phyloP scores from a whole-genome alignment of 106 monocot genomes.

The Platanthera zijinensis region DNA sequence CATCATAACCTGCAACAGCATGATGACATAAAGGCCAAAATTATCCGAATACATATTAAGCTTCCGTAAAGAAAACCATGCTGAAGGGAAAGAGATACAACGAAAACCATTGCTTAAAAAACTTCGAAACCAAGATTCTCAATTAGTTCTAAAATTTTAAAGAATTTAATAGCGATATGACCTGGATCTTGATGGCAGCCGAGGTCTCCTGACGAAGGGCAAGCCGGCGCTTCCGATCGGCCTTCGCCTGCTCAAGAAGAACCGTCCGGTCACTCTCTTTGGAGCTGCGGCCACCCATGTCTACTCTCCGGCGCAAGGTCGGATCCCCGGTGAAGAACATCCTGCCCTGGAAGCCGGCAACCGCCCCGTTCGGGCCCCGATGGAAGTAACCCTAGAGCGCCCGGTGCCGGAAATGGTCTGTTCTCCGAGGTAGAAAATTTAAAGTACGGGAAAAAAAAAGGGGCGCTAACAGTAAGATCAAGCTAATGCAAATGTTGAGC shows the following conservation, averaged over 20 bases:
- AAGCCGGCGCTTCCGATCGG: conserved; percentile 62
- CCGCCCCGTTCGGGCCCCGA: background rate
- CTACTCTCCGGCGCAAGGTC: conserved; percentile 64
- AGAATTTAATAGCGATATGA: conserved; percentile 7
- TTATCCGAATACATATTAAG: background rate
- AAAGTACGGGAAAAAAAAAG: too few species aligned
- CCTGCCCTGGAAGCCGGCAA: conserved; percentile 11
- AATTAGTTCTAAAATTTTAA: background rate
- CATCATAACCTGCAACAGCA: background rate
- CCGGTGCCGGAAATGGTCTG: too few species aligned
- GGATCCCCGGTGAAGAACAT: conserved; percentile 92
- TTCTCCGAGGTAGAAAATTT: too few species aligned
- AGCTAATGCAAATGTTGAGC: too few species aligned
- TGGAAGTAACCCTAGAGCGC: too few species aligned
- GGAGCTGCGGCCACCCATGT: conserved; percentile 85
- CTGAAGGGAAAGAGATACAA: background rate
- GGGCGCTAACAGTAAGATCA: too few species aligned
- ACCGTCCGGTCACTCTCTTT: conserved; percentile 87
- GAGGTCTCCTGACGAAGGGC: conserved; percentile 50
- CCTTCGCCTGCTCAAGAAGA: conserved; percentile 66
- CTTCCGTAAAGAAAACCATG: background rate
- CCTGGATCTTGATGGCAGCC: conserved; percentile 90
- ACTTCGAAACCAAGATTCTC: background rate
- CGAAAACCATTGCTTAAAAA: background rate
- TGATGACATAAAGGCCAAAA: background rate